Conservation (phyloP, 2,329 filamentous ascomycete genomes). For the Hypoxylon rubiginosum region DNA sequence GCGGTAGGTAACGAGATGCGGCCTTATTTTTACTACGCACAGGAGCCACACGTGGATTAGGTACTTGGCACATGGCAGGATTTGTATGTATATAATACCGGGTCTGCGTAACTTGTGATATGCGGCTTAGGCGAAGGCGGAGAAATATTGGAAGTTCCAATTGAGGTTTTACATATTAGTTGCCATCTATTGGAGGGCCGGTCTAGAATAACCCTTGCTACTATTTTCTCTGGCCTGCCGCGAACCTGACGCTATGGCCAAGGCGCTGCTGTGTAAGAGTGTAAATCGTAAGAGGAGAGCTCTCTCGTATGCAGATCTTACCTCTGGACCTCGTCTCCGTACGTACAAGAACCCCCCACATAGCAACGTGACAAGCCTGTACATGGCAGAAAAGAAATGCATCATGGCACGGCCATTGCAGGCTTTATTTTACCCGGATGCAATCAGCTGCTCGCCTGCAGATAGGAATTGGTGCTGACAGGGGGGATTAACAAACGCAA, state of each 20-base stretch:
- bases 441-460: slow-evolving; percentile 26
- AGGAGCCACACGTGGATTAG: not conserved
- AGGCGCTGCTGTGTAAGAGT: not conserved
- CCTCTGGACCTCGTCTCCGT: slow-evolving; percentile 11
- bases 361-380: slow-evolving; percentile 13
- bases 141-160: not conserved
- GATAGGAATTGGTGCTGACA: slow-evolving; percentile 8
- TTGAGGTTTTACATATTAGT: not conserved
- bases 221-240: slow-evolving; percentile 9
- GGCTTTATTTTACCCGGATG: slow-evolving; percentile 37
- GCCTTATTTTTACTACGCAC: slow-evolving; percentile 5
- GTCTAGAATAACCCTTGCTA: slow-evolving; percentile 23
- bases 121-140: slow-evolving; percentile 5
- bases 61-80: not conserved
- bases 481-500: slow-evolving; percentile 4
- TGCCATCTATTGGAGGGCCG: not conserved
- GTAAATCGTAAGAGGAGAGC: not conserved
- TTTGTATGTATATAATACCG: slow-evolving; percentile 8
- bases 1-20: slow-evolving; percentile 11
- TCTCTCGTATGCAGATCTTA: slow-evolving; percentile 15
- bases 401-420: not conserved
- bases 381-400: not conserved
- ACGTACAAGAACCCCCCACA: slow-evolving; percentile 23
- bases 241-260: slow-evolving; percentile 2
- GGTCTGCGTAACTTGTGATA: slow-evolving; percentile 1